phyloP scores from a whole-genome alignment of 2,329 filamentous ascomycete species.

The Lachnellula cervina region DNA sequence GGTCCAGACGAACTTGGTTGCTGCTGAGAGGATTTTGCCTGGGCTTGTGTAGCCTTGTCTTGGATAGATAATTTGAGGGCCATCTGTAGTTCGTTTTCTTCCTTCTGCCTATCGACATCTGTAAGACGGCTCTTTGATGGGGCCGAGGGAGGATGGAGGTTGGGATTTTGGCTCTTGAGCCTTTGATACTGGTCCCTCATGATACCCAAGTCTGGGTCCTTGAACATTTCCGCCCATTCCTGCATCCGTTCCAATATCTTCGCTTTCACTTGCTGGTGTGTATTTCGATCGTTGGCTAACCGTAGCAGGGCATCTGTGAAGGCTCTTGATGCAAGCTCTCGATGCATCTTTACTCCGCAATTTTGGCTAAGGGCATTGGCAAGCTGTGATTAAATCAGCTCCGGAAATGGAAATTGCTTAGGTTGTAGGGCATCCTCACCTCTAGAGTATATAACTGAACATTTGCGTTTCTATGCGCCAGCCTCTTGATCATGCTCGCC shows the following conservation, averaged over 20 bases:
- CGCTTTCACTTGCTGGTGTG: conserved; percentile 90
- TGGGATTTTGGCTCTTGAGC: conserved; percentile 79
- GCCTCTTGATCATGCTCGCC: conserved; percentile 65
- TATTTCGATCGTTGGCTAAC: conserved; percentile 89
- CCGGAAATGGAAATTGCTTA: neutral
- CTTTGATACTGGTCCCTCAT: conserved; percentile 94
- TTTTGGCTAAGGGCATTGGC: conserved; percentile 70
- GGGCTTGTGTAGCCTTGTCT: conserved; percentile 67
- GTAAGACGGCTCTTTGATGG: conserved; percentile 91
- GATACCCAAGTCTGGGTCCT: conserved; percentile 86
- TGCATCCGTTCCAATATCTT: conserved; percentile 97
- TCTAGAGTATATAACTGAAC: conserved; percentile 74
- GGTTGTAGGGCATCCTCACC: conserved; percentile 33
- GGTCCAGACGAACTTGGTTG: conserved; percentile 35
- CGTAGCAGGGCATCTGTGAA: conserved; percentile 89
- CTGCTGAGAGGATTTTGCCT: conserved; percentile 32
- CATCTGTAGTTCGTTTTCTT: conserved; percentile 97
- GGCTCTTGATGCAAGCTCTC: conserved; percentile 65
- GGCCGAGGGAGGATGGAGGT: conserved; percentile 84
- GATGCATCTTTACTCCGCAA: conserved; percentile 63
- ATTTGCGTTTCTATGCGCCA: conserved; percentile 71
- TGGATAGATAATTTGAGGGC: conserved; percentile 88
- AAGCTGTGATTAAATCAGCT: conserved; percentile 41
- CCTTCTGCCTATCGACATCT: conserved; percentile 82
- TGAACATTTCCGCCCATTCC: conserved; percentile 94